Conservation (phyloP, 78 protist genomes). For the Dictyostelium firmibasis region DNA sequence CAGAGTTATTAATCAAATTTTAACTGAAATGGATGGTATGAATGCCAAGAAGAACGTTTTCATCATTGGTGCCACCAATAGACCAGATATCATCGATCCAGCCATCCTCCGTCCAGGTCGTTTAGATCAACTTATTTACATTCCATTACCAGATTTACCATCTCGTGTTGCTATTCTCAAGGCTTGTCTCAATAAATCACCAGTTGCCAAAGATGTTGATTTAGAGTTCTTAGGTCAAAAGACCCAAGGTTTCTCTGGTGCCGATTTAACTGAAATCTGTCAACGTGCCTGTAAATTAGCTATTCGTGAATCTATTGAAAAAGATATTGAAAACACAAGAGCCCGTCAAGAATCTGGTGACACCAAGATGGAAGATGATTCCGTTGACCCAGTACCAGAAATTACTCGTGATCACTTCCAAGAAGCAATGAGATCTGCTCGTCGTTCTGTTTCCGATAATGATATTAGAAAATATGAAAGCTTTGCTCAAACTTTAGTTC, state of each 20-base stretch:
- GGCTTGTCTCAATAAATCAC: constrained; percentile 97
- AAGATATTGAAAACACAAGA: constrained; percentile 69
- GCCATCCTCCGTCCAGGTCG: constrained; percentile 99
- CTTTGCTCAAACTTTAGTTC: constrained; percentile 94
- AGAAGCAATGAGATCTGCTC: constrained; percentile 95
- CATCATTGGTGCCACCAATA: constrained; percentile 99
- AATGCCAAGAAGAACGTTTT: constrained; percentile 99
- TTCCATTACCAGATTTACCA: constrained; percentile 99
- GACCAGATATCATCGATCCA: constrained; percentile 99
- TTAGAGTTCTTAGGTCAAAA: constrained; percentile 91
- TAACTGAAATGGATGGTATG: constrained; percentile 99
- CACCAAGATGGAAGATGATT: constrained; percentile 43
- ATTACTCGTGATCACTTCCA: constrained; percentile 97
- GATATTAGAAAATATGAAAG: constrained; percentile 98
- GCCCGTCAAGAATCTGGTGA: constrained; percentile 76
- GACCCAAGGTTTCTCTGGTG: constrained; percentile 99
- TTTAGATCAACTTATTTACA: constrained; percentile 98
- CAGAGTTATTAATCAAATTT: constrained; percentile 99
- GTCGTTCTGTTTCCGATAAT: constrained; percentile 96
- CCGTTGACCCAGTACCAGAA: constrained; percentile 95
- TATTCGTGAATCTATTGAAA: constrained; percentile 97
- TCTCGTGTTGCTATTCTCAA: constrained; percentile 96
- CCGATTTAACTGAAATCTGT: constrained; percentile 99
- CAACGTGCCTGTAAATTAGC: constrained; percentile 98
- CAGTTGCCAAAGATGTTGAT: constrained; percentile 96